phyloP scores from a whole-genome alignment of 2,329 filamentous ascomycete genomes.

The Aspergillus sp. region DNA sequence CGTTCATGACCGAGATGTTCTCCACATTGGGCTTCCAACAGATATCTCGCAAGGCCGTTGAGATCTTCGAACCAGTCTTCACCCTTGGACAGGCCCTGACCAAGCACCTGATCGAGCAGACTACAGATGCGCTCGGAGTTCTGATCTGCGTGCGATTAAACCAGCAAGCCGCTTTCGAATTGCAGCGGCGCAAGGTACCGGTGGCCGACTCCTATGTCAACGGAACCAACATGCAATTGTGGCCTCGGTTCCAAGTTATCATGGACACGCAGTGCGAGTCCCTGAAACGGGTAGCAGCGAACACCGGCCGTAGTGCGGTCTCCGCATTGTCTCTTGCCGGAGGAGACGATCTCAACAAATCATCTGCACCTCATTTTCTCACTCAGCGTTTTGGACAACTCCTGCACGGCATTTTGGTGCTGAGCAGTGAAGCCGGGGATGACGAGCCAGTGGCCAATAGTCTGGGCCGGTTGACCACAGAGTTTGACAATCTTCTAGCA shows the following conservation, averaged over 20 bases:
- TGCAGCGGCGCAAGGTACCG: slow-evolving; percentile 87
- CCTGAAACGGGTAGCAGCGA: slow-evolving; percentile 61
- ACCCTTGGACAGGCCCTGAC: slow-evolving; percentile 77
- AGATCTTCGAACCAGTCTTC: slow-evolving; percentile 89
- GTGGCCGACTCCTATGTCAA: slow-evolving; percentile 91
- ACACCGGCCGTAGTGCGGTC: slow-evolving; percentile 51
- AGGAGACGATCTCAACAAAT: slow-evolving; percentile 45
- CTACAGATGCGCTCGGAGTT: slow-evolving; percentile 81
- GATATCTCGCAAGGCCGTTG: slow-evolving; percentile 79
- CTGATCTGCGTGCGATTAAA: slow-evolving; percentile 91
- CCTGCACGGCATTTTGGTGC: slow-evolving; percentile 75
- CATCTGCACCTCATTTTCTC: slow-evolving; percentile 76
- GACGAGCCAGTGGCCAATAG: slow-evolving; percentile 89
- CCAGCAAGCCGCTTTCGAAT: slow-evolving; percentile 89
- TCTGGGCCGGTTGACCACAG: slow-evolving; percentile 71
- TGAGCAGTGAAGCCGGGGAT: slow-evolving; percentile 89
- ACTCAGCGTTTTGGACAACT: slow-evolving; percentile 97
- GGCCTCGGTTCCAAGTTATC: slow-evolving; percentile 91
- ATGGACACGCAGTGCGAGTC: slow-evolving; percentile 94
- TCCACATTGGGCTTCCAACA: slow-evolving; percentile 72
- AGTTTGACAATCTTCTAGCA: slow-evolving; percentile 80
- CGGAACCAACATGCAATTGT: slow-evolving; percentile 90
- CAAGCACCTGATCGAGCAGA: slow-evolving; percentile 72
- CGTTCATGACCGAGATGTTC: slow-evolving; percentile 89
- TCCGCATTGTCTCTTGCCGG: slow-evolving; percentile 58